A percentile compares a stretch with the other conserved stretches of the same genome.
Evolutionary conservation across 768 basidiomycete species (phyloP).

Genomic region (Favolaschia claudopus): DNA sequence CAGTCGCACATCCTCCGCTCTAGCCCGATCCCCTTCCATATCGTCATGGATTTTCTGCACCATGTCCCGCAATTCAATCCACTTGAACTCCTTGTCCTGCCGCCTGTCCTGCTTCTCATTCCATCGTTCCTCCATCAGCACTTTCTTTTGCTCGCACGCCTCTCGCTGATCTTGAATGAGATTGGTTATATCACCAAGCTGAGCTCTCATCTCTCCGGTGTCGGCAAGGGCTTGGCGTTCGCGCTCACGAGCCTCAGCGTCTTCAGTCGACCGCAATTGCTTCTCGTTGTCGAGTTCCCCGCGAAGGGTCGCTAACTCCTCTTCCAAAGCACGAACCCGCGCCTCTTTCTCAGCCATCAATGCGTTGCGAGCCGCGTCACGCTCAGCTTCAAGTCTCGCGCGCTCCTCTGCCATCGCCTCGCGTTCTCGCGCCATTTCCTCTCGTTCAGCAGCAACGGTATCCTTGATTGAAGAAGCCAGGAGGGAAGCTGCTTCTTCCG

Average conservation of each 20-base stretch:
- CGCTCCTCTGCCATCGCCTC: conserved; percentile 64
- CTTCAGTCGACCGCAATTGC: conserved; percentile 62
- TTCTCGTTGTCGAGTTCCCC: conserved; percentile 71
- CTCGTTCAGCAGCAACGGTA: conserved; percentile 64
- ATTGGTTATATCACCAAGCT: conserved; percentile 76
- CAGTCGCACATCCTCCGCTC: conserved; percentile 60
- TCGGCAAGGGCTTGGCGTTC: conserved; percentile 65
- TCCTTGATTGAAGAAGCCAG: conserved; percentile 67
- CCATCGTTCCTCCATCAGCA: conserved; percentile 67
- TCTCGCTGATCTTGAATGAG: conserved; percentile 73
- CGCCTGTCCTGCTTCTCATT: conserved; percentile 67
- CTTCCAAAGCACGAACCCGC: conserved; percentile 67
- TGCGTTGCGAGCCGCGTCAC: conserved; percentile 56
- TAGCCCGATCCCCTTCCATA: conserved; percentile 57
- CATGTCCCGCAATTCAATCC: conserved; percentile 66
- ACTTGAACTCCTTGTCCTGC: conserved; percentile 63
- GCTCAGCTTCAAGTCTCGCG: conserved; percentile 54
- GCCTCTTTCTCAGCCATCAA: conserved; percentile 58
- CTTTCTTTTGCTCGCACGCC: conserved; percentile 65
- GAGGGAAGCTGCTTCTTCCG: conserved; percentile 61
- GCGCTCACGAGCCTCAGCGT: conserved; percentile 67
- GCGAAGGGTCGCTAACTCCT: conserved; percentile 63
- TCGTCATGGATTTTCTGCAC: conserved; percentile 65
- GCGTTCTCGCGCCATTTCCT: conserved; percentile 62
- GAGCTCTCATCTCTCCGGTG: conserved; percentile 66